Percentiles rank a stretch among this genome's conserved stretches.
phyloP scores from a whole-genome alignment of 306 rosid genomes.

The Medicago arabica region DNA sequence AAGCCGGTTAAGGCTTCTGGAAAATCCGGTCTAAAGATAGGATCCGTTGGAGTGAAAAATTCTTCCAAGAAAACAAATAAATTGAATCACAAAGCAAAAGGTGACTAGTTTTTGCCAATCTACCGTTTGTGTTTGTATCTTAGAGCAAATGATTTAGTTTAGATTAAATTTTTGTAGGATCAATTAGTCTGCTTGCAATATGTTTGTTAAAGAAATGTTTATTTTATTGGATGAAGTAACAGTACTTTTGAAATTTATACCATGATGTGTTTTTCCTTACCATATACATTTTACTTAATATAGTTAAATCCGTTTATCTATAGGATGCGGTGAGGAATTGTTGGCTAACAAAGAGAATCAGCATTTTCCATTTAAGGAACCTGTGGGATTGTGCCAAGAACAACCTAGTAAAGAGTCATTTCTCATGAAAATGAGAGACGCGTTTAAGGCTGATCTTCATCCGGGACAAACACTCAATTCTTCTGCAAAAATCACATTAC shows the following conservation, averaged over 20 bases:
- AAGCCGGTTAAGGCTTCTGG: constrained; percentile 50
- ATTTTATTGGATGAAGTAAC: constrained; percentile 23
- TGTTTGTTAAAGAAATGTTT: constrained; percentile 9
- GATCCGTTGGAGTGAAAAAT: constrained; percentile 46
- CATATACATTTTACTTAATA: constrained; percentile 17
- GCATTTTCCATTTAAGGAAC: constrained; percentile 41
- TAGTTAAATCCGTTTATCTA: constrained; percentile 13
- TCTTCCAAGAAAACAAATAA: constrained; percentile 46
- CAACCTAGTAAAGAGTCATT: constrained; percentile 22
- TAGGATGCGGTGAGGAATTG: constrained; percentile 47
- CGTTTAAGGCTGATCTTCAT: constrained; percentile 39
- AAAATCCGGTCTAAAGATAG: constrained; percentile 41
- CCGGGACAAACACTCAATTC: constrained; percentile 52
- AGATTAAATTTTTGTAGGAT: constrained; percentile 1
- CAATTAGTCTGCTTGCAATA: constrained; percentile 3
- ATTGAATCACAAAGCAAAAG: constrained; percentile 44
- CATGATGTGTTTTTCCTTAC: constrained; percentile 18
- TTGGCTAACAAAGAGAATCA: constrained; percentile 45
- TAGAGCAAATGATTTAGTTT: constrained; percentile 10
- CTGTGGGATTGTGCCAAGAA: constrained; percentile 29
- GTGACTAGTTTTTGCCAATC: constrained; percentile 40
- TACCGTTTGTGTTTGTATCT: not conserved
- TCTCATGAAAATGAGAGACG: constrained; percentile 38
- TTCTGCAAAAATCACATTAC: constrained; percentile 69
- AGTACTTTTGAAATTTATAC: constrained; percentile 7